These are phyloP conservation scores for Chlorokybus atmophyticus DNA, from an alignment of 139 green algal genomes.

Conservation along the genomic window DNA sequence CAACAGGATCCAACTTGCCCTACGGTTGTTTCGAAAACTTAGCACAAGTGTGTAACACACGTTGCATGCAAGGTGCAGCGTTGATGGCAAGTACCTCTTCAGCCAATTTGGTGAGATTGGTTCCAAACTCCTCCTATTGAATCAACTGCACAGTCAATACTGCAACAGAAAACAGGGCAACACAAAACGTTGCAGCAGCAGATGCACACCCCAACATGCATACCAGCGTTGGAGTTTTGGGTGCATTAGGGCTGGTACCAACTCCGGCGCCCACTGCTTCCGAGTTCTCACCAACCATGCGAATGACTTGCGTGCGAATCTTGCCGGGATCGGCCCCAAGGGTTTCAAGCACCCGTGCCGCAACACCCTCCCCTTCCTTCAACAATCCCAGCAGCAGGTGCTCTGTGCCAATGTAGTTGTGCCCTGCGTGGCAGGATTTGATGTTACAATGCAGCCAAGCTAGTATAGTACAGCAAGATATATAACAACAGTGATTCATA, in stretches of 20 bases:
- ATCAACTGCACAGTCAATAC: too few relatives aligned
- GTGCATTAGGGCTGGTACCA: constrained; percentile 46
- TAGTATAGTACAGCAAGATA: too few relatives aligned
- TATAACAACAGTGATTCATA: too few relatives aligned
- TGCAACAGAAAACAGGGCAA: too few relatives aligned
- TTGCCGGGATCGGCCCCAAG: constrained; percentile 92
- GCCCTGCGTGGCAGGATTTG: too few relatives aligned
- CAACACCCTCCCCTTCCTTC: constrained; percentile 93
- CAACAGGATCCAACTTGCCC: constrained; percentile 20
- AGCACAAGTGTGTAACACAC: too few relatives aligned
- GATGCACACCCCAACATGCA: too few relatives aligned
- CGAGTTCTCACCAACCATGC: constrained; percentile 97
- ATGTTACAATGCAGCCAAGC: too few relatives aligned
- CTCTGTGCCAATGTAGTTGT: constrained; percentile 99
- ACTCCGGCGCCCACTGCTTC: constrained; percentile 75
- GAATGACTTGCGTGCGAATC: constrained; percentile 97
- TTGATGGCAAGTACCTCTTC: too few relatives aligned
- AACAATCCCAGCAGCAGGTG: constrained; percentile 97
- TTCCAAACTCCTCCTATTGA: constrained; percentile 99
- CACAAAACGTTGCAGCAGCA: too few relatives aligned
- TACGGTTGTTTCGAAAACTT: too few relatives aligned
- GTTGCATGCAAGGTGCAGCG: too few relatives aligned
- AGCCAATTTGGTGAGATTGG: constrained; percentile 90
- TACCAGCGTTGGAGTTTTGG: constrained; percentile 97
- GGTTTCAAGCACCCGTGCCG: constrained; percentile 89